Evolutionary conservation across 495 filamentous ascomycete species (phyloP).

Genomic region (Podospora fimiseda): DNA sequence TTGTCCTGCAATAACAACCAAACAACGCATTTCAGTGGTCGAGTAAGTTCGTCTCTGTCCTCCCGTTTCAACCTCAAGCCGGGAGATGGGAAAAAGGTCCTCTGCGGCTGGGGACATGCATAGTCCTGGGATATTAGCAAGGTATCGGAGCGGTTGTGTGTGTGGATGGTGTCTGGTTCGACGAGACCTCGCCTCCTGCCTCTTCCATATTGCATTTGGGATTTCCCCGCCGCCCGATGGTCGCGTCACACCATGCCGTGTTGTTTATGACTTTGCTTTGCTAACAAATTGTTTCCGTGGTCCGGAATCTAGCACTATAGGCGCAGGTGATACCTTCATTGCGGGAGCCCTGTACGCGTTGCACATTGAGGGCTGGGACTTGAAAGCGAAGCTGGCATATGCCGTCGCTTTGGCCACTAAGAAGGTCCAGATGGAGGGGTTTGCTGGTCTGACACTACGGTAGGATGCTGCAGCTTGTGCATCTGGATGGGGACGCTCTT

Average conservation of each 20-base stretch:
- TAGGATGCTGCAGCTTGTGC: slow-evolving; percentile 6
- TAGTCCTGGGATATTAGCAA: not conserved
- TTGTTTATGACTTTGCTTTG: slow-evolving; percentile 1
- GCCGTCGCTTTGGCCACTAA: slow-evolving; percentile 60
- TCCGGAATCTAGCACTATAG: slow-evolving; percentile 52
- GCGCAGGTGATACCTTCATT: slow-evolving; percentile 71
- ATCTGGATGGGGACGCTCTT: slow-evolving; percentile 9
- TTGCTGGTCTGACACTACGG: slow-evolving; percentile 46
- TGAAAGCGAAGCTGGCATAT: slow-evolving; percentile 47
- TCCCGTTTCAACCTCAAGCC: too few relatives aligned
- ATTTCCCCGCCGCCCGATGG: not conserved
- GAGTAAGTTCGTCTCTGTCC: slow-evolving; percentile 49
- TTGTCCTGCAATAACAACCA: slow-evolving; percentile 39
- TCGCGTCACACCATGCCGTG: not conserved
- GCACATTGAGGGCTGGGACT: slow-evolving; percentile 46
- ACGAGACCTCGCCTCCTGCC: not conserved
- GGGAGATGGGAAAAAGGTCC: not conserved
- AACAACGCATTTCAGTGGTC: slow-evolving; percentile 39
- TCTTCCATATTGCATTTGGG: not conserved
- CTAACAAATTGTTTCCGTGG: slow-evolving; percentile 14
- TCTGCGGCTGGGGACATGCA: not conserved
- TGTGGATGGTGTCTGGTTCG: too few relatives aligned
- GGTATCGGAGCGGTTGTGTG: not conserved
- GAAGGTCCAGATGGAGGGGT: slow-evolving; percentile 63
- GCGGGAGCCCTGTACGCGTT: slow-evolving; percentile 62